A percentile compares a stretch with the other conserved stretches of the same genome.
Conservation (phyloP, 306 rosid species). For the Mimosa bimucronata region DNA sequence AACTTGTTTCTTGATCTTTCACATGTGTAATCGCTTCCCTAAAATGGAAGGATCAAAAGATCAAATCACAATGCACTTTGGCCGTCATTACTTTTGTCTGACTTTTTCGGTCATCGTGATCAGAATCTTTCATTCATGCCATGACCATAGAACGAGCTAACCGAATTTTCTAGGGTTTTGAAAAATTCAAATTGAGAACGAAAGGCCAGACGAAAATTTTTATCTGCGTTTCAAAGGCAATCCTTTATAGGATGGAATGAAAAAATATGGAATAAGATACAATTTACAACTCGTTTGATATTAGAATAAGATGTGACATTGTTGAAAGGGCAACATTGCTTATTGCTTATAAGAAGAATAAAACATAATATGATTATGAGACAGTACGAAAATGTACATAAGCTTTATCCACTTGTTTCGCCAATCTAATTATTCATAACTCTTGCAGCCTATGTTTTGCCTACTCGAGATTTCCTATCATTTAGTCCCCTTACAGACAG, state of each 20-base stretch:
- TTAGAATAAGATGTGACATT: not conserved
- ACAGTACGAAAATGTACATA: not conserved
- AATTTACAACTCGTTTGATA: no score
- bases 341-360: not conserved
- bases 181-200: not conserved
- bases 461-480: conserved; percentile 34
- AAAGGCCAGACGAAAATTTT: not conserved
- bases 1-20: no score
- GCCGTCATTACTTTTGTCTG: not conserved
- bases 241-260: not conserved
- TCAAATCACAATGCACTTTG: not conserved
- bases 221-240: not conserved
- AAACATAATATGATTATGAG: not conserved
- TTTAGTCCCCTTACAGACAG: conserved; percentile 35
- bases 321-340: no score
- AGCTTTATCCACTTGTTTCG: conserved; percentile 22
- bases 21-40: not conserved
- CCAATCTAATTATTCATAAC: conserved; percentile 4
- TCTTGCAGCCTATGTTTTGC: conserved; percentile 6
- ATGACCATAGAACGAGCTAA: not conserved
- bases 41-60: not conserved
- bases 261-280: not conserved
- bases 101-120: not conserved
- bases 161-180: not conserved
- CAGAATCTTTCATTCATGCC: not conserved